Conservation (phyloP, 306 rosid species). For the Trifolium pratense region DNA sequence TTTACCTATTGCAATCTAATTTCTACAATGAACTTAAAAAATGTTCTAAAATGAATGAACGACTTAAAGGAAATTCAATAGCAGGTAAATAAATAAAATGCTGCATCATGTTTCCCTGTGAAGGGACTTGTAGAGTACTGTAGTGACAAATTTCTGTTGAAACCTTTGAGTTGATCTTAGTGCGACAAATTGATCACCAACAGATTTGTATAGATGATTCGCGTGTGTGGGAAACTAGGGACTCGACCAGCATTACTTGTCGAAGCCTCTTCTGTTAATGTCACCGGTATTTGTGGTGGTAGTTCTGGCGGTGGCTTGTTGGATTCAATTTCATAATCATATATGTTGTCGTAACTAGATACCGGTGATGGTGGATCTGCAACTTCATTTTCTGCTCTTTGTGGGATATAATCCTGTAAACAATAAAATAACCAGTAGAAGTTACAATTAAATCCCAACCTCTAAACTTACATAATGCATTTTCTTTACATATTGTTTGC, state of each 20-base stretch:
- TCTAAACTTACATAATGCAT: not conserved
- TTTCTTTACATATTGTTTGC: no score
- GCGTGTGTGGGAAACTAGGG: constrained; percentile 50
- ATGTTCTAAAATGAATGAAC: constrained; percentile 21
- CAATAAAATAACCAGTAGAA: constrained; percentile 8
- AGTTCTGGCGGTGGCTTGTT: constrained; percentile 75
- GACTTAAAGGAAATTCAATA: constrained; percentile 33
- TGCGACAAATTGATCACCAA: constrained; percentile 52
- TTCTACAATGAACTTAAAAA: constrained; percentile 32
- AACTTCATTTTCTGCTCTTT: constrained; percentile 46
- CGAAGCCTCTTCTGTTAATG: constrained; percentile 50
- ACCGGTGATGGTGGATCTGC: constrained; percentile 83
- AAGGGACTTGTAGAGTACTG: constrained; percentile 63
- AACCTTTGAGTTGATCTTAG: constrained; percentile 70
- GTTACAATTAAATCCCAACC: not conserved
- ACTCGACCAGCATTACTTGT: constrained; percentile 19
- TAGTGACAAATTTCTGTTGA: constrained; percentile 61
- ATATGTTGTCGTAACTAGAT: constrained; percentile 71
- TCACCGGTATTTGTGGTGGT: constrained; percentile 68
- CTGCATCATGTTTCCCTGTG: constrained; percentile 42
- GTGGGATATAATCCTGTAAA: constrained; percentile 63
- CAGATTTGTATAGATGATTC: constrained; percentile 72
- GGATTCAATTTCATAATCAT: constrained; percentile 68
- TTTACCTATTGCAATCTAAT: constrained; percentile 32
- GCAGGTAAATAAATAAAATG: constrained; percentile 8